Percentiles rank a stretch among this genome's conserved stretches.
Evolutionary conservation across 163 green algal species (phyloP).

Genomic region (Chlamydomonas reinhardtii): DNA sequence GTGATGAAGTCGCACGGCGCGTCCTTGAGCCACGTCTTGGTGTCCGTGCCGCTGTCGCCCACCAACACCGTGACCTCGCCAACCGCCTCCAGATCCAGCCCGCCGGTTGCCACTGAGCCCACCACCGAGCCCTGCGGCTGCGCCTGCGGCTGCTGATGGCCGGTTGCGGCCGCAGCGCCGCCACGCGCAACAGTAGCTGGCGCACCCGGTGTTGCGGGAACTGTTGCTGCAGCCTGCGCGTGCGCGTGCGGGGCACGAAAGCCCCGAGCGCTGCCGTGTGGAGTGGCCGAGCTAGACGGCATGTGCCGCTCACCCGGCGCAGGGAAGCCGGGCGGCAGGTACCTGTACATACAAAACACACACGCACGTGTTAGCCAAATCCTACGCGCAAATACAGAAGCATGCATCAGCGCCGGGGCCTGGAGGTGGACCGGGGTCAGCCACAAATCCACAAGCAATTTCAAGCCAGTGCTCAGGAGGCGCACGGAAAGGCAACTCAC

Average conservation of each 20-base stretch:
- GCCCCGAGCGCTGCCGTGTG: too few species aligned
- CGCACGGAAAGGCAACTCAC: too few species aligned
- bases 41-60: constrained; percentile 10
- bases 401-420: too few species aligned
- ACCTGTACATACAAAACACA: constrained; percentile 16
- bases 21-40: constrained; percentile 1
- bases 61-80: neutral
- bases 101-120: neutral
- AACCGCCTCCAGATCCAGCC: too few species aligned
- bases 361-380: too few species aligned
- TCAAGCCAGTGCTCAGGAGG: too few species aligned
- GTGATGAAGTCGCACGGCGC: constrained; percentile 16
- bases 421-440: too few species aligned
- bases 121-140: neutral
- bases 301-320: neutral
- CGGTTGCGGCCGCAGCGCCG: neutral
- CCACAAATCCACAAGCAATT: too few species aligned
- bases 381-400: too few species aligned
- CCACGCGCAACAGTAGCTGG: neutral
- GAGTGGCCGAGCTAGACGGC: too few species aligned
- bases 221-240: neutral
- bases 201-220: neutral
- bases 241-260: too few species aligned
- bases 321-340: constrained; percentile 23
- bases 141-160: neutral